Evolutionary conservation across 345 rosid genomes (phyloP).

Genomic region (Citrus reticulata): DNA sequence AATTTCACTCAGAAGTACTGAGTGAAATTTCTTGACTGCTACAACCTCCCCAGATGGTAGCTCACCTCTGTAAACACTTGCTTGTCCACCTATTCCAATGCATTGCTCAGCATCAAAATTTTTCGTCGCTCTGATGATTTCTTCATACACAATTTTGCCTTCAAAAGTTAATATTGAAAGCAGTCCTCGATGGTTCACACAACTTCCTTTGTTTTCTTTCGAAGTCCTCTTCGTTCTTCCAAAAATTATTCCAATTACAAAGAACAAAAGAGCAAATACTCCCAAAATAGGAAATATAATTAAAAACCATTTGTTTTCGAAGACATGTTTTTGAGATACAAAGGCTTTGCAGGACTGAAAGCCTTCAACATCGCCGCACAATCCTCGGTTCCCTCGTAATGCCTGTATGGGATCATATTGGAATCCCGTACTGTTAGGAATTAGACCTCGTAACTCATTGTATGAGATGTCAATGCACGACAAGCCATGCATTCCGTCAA

Average conservation of each 20-base stretch:
- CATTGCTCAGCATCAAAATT: slow-evolving; percentile 17
- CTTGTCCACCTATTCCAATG: slow-evolving; percentile 26
- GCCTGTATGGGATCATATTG: neutral
- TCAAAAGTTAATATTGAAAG: slow-evolving; percentile 13
- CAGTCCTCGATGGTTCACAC: neutral
- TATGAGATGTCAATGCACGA: slow-evolving; percentile 20
- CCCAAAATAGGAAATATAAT: neutral
- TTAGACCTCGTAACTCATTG: neutral
- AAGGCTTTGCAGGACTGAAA: neutral
- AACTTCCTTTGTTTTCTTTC: neutral
- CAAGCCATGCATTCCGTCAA: slow-evolving; percentile 12
- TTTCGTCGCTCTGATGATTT: slow-evolving; percentile 14
- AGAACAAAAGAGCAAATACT: neutral
- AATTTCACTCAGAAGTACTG: neutral
- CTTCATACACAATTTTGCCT: slow-evolving; percentile 17
- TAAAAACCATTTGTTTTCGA: neutral
- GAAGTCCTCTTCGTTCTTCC: neutral
- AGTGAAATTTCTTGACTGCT: slow-evolving; percentile 36
- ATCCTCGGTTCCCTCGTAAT: neutral
- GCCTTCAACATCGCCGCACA: neutral
- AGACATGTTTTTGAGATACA: neutral
- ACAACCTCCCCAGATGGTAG: slow-evolving; percentile 15
- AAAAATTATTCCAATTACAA: neutral
- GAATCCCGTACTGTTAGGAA: neutral
- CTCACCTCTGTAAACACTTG: neutral